phyloP scores from a whole-genome alignment of 345 rosid species.

The Gossypium australe region DNA sequence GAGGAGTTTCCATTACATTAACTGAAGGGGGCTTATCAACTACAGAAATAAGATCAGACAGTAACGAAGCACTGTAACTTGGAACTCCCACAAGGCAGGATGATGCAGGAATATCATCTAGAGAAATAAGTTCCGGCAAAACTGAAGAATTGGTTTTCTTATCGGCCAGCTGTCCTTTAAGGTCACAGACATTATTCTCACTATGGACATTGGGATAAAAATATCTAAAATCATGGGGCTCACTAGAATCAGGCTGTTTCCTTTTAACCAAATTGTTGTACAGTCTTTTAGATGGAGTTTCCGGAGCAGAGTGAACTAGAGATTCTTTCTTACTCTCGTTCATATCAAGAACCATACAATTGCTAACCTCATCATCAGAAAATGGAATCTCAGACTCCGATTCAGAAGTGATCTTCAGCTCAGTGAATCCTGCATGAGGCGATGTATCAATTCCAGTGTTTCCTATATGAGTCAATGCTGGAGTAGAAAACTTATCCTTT shows the following conservation, averaged over 20 bases:
- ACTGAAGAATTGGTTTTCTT: slow-evolving; percentile 14
- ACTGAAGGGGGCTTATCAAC: slow-evolving; percentile 34
- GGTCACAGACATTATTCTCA: slow-evolving; percentile 8
- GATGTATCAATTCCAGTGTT: slow-evolving; percentile 33
- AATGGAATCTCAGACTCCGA: slow-evolving; percentile 47
- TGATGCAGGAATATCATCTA: slow-evolving; percentile 29
- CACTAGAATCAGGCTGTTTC: slow-evolving; percentile 15
- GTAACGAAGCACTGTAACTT: slow-evolving; percentile 18
- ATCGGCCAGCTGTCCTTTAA: slow-evolving; percentile 20
- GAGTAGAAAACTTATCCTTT: slow-evolving; percentile 25
- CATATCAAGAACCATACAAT: slow-evolving; percentile 14
- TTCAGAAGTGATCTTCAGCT: slow-evolving; percentile 50
- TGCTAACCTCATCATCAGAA: slow-evolving; percentile 42
- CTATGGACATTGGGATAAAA: slow-evolving; percentile 10
- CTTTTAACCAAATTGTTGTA: slow-evolving; percentile 9
- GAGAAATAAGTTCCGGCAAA: slow-evolving; percentile 27
- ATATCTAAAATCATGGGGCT: slow-evolving; percentile 15
- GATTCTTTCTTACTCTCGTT: slow-evolving; percentile 26
- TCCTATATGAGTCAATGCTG: slow-evolving; percentile 21
- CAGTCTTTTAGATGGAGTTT: slow-evolving; percentile 14
- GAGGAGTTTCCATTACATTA: slow-evolving; percentile 16
- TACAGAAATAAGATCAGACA: slow-evolving; percentile 37
- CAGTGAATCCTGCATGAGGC: slow-evolving; percentile 45
- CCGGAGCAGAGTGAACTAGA: slow-evolving; percentile 21
- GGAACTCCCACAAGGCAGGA: slow-evolving; percentile 14